Evolutionary conservation across 176 grass and related monocot species (phyloP).

Genomic region (Lolium perenne): DNA sequence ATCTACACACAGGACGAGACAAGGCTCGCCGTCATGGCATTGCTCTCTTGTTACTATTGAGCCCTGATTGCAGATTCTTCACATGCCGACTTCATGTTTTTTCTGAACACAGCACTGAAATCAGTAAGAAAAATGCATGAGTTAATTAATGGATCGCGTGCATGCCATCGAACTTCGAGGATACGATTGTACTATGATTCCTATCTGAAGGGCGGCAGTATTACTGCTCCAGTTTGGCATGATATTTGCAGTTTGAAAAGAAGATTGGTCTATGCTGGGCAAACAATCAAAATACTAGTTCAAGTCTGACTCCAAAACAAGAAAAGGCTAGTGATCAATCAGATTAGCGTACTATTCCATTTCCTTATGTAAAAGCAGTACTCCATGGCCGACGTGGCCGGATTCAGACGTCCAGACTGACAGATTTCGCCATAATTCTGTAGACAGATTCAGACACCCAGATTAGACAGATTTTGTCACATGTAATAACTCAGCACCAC

Average conservation of each 20-base stretch:
- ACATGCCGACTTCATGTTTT: no score
- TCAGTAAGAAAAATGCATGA: no score
- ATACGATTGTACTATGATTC: no score
- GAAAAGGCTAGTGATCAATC: not conserved
- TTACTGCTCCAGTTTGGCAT: not conserved
- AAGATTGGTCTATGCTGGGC: not conserved
- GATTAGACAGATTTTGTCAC: constrained; percentile 31
- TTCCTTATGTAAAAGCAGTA: no score
- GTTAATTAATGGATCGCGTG: no score
- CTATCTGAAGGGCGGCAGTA: not conserved
- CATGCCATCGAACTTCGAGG: no score
- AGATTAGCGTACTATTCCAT: not conserved
- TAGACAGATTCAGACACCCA: constrained; percentile 35
- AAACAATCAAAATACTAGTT: not conserved
- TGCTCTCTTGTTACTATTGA: no score
- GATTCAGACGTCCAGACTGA: constrained; percentile 19
- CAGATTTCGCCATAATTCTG: constrained; percentile 24
- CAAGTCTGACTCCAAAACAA: not conserved
- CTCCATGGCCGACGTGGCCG: not conserved
- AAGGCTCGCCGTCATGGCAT: no score
- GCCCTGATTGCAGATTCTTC: no score
- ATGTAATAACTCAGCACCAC: no score
- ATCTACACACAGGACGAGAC: no score
- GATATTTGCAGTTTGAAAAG: not conserved
- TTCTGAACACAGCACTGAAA: no score